These are phyloP conservation scores for Mucor irregularis DNA, from an alignment of 371 early-diverging fungal genomes.

Conservation along the genomic window DNA sequence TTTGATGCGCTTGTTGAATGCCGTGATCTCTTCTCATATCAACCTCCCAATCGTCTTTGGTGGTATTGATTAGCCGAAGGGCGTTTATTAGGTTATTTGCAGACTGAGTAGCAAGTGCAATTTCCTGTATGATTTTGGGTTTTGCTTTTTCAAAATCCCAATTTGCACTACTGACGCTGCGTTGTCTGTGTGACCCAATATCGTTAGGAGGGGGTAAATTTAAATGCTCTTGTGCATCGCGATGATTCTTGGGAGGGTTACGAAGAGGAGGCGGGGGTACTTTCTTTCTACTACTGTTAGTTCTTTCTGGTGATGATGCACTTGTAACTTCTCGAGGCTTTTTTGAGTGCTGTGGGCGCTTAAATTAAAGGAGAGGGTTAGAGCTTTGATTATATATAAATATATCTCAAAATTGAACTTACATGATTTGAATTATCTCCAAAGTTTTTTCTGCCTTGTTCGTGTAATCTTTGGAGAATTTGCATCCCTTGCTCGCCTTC, in stretches of 20 bases:
- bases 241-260: neutral
- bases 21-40: slow-evolving; percentile 32
- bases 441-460: slow-evolving; percentile 15
- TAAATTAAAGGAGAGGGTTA: too few species aligned
- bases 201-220: neutral
- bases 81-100: slow-evolving; percentile 40
- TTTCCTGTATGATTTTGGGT: slow-evolving; percentile 43
- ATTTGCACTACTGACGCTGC: slow-evolving; percentile 2
- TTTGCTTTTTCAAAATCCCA: slow-evolving; percentile 41
- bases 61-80: slow-evolving; percentile 35
- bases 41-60: slow-evolving; percentile 37
- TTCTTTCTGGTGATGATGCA: too few species aligned
- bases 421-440: neutral
- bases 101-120: slow-evolving; percentile 43
- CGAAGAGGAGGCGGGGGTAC: neutral
- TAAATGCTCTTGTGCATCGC: neutral
- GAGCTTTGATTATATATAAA: too few species aligned
- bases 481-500: slow-evolving; percentile 40
- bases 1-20: slow-evolving; percentile 27
- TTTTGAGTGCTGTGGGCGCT: too few species aligned
- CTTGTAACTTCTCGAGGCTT: too few species aligned
- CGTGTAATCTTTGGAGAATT: slow-evolving; percentile 28
- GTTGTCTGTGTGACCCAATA: neutral
- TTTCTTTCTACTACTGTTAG: too few species aligned
- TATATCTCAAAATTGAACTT: too few species aligned